A percentile compares a stretch with the other conserved stretches of the same genome.
Evolutionary conservation across 2,329 filamentous ascomycete genomes (phyloP).

Genomic region (Venturia pyrina): DNA sequence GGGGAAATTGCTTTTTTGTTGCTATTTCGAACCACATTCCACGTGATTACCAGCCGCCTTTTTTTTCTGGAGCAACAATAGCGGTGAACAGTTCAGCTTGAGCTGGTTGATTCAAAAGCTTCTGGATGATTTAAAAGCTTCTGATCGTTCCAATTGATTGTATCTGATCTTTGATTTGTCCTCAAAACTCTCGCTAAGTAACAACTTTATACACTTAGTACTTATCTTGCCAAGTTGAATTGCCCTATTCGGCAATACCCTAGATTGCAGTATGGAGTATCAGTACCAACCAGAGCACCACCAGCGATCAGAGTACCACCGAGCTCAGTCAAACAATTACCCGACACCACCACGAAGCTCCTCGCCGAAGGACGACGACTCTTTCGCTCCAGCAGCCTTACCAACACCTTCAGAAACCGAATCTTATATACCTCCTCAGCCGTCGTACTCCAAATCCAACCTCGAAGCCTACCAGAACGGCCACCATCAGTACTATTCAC

Average conservation of each 20-base stretch:
- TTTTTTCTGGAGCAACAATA: background rate
- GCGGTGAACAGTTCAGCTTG: no score
- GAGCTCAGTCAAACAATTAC: background rate
- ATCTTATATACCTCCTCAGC: background rate
- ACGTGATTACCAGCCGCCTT: background rate
- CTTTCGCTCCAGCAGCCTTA: background rate
- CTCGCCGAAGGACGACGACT: background rate
- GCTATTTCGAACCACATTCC: background rate
- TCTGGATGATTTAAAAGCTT: background rate
- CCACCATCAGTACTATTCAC: background rate
- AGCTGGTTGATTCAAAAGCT: background rate
- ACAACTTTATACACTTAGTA: background rate
- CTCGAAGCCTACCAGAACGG: background rate
- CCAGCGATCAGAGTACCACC: background rate
- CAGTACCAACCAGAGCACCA: background rate
- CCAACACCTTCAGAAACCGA: background rate
- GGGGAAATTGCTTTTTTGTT: background rate
- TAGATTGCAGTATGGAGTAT: background rate
- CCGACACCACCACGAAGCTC: slow-evolving; percentile 1
- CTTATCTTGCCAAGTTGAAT: background rate
- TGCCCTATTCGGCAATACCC: background rate
- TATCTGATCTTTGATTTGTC: background rate
- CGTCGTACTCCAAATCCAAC: background rate
- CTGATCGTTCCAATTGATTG: background rate
- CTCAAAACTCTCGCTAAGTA: background rate